Base-by-base conservation (phyloP, 2,329 filamentous ascomycete genomes). In the Pseudogymnoascus sp. region DNA sequence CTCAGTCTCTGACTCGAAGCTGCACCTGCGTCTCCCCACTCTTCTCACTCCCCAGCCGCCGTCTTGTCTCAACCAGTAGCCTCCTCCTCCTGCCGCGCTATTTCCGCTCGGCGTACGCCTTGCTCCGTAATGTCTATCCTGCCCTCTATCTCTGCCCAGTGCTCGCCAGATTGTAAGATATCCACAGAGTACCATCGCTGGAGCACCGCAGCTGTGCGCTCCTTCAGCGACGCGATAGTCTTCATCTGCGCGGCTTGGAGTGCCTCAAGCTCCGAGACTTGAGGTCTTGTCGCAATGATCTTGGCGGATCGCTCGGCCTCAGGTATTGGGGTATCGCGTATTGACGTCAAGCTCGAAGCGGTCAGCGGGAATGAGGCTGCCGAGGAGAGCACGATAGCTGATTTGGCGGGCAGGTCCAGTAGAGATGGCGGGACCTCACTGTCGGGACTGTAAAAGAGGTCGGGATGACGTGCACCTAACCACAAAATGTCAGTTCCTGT, bases 331-430 rank as follows among this genome's bases (percentile, higher is more conserved):
- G 69, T 65, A 59, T 73, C 71, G 17, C 66, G 61, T 26, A 72
- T 68, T 1, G 71, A 72, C 3, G 68, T 73, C 15, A 73, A 62
- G 29, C 68, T 66, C 21, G 71, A 72, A n/a, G 70, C 71, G 1
- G 71, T 71, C 2, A 67, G 66, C 1, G 70, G 69, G 59, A 70
- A 73, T 21, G 70, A 66, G 60, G 67, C 71, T 4, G 71, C 71
- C 10, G 70, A 71, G 36, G 71, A 67, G 35, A 72, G 66, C 7
- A 73, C 61, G 17, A 71, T 71, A 17, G 71, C 67, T 21, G 69
- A 36, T 36, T 71, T 64, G 17, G 61, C 66, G 5, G 63, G 47
- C 0, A 66, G 65, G 33, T 72, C 70, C 7, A 72, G 62, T 2
- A 66, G 67, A 1, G 68, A 70, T 1, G 70, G 69, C 21, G 68